Evolutionary conservation across 2,329 filamentous ascomycete genomes (phyloP).

Genomic region (Cordyceps cicadae): DNA sequence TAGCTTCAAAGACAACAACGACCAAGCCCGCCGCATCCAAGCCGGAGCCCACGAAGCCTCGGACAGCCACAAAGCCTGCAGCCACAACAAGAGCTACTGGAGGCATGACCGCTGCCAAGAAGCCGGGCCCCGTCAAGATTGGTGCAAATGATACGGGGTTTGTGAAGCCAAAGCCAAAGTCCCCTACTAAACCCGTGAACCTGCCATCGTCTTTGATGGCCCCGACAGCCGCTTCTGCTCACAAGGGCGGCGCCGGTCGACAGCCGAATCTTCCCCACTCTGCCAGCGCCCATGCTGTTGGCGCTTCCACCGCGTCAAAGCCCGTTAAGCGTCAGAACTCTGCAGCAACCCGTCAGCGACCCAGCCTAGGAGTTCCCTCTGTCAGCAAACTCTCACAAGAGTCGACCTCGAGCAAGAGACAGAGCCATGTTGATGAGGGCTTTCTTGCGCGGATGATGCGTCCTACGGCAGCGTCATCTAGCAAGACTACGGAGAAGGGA

Average conservation of each 20-base stretch:
- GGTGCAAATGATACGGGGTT: constrained; percentile 34
- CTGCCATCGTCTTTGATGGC: constrained; percentile 60
- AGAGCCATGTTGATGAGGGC: constrained; percentile 54
- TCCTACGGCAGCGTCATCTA: constrained; percentile 61
- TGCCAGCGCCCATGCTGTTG: constrained; percentile 20
- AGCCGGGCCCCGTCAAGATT: constrained; percentile 33
- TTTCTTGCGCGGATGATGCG: constrained; percentile 79
- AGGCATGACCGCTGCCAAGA: constrained; percentile 30
- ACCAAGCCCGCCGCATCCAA: constrained; percentile 17
- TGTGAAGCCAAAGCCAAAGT: constrained; percentile 55
- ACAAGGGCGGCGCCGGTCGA: constrained; percentile 37
- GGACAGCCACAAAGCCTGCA: constrained; percentile 19
- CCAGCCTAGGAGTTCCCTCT: constrained; percentile 50
- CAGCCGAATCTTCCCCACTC: constrained; percentile 28
- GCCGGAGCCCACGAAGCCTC: constrained; percentile 18
- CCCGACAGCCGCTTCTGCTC: constrained; percentile 61
- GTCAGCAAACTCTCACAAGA: constrained; percentile 43
- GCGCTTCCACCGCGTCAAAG: constrained; percentile 30
- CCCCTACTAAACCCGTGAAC: constrained; percentile 59
- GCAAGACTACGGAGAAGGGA: constrained; percentile 57
- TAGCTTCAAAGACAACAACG: constrained; percentile 19
- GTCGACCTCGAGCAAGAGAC: constrained; percentile 34
- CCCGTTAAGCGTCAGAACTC: constrained; percentile 38
- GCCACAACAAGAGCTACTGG: constrained; percentile 22
- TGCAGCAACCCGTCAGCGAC: constrained; percentile 35